These are phyloP conservation scores for Fagopyrum homotropicum DNA, from an alignment of 148 eudicot genomes.

Conservation along the genomic window DNA sequence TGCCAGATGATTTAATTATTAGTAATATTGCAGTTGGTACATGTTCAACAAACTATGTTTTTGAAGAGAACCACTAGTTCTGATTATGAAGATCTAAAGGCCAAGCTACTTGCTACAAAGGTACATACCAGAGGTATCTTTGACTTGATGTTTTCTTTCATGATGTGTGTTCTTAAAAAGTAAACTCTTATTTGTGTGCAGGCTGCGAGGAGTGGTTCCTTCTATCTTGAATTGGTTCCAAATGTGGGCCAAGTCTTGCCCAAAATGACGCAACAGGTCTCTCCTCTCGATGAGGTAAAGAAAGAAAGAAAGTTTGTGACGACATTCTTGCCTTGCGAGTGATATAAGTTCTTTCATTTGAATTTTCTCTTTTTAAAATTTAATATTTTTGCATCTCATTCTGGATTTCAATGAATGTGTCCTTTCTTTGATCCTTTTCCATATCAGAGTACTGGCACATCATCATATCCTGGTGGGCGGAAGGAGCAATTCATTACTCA, in stretches of 20 bases:
- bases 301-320: not conserved
- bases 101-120: slow-evolving; percentile 47
- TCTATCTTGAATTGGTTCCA: slow-evolving; percentile 30
- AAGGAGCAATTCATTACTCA: slow-evolving; percentile 21
- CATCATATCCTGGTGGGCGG: slow-evolving; percentile 19
- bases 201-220: slow-evolving; percentile 34
- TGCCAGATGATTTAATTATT: not conserved
- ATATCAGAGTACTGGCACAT: slow-evolving; percentile 18
- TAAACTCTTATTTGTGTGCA: slow-evolving; percentile 16
- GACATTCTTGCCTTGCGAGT: not conserved
- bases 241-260: slow-evolving; percentile 20
- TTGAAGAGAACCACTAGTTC: slow-evolving; percentile 51
- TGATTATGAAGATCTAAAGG: slow-evolving; percentile 56
- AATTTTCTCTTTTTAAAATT: not conserved
- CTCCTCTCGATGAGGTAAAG: slow-evolving; percentile 24
- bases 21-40: slow-evolving; percentile 51
- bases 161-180: not conserved
- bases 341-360: not conserved
- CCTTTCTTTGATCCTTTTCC: not conserved
- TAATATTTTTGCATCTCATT: not conserved
- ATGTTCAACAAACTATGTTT: slow-evolving; percentile 46
- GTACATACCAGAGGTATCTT: slow-evolving; percentile 26
- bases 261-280: slow-evolving; percentile 11
- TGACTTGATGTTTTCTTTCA: not conserved
- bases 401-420: not conserved